Evolutionary conservation across 192 early-diverging fungal species (phyloP).

Genomic region (Glomus cerebriforme): DNA sequence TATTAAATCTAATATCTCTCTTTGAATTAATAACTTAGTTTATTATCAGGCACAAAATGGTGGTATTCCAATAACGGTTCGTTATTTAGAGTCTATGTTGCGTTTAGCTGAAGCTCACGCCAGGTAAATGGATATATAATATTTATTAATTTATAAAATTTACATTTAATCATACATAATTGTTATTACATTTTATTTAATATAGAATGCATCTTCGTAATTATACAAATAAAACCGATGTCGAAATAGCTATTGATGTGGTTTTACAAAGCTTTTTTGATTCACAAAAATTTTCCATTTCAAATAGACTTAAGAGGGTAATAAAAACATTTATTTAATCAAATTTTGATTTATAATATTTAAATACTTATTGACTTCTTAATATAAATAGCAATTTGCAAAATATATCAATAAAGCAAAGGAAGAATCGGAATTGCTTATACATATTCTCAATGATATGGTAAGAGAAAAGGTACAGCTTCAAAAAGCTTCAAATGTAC

Average conservation of each 20-base stretch:
- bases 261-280: slow-evolving; percentile 87
- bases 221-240: slow-evolving; percentile 85
- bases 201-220: slow-evolving; percentile 89
- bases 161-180: background rate
- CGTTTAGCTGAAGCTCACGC: slow-evolving; percentile 88
- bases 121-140: slow-evolving; percentile 36
- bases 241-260: slow-evolving; percentile 91
- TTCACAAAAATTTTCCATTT: slow-evolving; percentile 93
- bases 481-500: background rate
- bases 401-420: slow-evolving; percentile 28
- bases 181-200: background rate
- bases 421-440: slow-evolving; percentile 11
- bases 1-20: background rate
- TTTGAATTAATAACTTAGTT: background rate
- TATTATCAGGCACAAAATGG: slow-evolving; percentile 55
- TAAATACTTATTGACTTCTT: background rate
- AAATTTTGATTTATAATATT: background rate
- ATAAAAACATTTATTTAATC: background rate
- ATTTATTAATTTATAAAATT: background rate
- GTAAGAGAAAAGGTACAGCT: slow-evolving; percentile 1
- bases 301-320: slow-evolving; percentile 71
- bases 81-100: slow-evolving; percentile 86
- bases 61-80: slow-evolving; percentile 85
- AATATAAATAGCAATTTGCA: background rate
- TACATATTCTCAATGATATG: slow-evolving; percentile 10